phyloP scores from a whole-genome alignment of 768 basidiomycete species.

The Leucosporidium scottii region DNA sequence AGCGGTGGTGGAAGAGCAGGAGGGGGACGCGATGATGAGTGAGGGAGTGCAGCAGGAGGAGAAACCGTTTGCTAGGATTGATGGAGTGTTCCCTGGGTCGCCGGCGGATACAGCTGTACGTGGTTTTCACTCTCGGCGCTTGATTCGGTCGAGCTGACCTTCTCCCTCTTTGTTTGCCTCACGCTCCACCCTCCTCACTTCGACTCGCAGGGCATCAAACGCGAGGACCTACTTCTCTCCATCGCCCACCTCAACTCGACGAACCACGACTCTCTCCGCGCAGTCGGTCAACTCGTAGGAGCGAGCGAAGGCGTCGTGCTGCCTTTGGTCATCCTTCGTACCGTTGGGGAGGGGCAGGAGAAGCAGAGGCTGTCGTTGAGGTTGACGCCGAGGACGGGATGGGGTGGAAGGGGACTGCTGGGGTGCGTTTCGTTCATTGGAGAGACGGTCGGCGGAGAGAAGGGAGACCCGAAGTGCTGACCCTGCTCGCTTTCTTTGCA shows the following conservation, averaged over 20 bases:
- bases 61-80: slow-evolving; percentile 69
- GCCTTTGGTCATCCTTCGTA: slow-evolving; percentile 4
- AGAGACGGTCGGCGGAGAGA: too few species aligned
- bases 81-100: slow-evolving; percentile 69
- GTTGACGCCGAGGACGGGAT: slow-evolving; percentile 20
- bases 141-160: slow-evolving; percentile 14
- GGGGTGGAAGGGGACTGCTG: slow-evolving; percentile 28
- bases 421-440: slow-evolving; percentile 21
- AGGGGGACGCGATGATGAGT: slow-evolving; percentile 28
- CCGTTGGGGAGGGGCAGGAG: neutral
- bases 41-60: slow-evolving; percentile 31
- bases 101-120: slow-evolving; percentile 76
- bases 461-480: too few species aligned
- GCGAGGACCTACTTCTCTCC: slow-evolving; percentile 63
- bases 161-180: slow-evolving; percentile 8
- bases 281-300: slow-evolving; percentile 66
- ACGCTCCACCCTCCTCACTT: slow-evolving; percentile 15
- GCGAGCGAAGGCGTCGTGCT: slow-evolving; percentile 62
- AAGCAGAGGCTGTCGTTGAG: slow-evolving; percentile 1
- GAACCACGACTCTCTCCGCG: slow-evolving; percentile 52
- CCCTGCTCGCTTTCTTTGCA: neutral
- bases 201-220: slow-evolving; percentile 56
- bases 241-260: slow-evolving; percentile 59
- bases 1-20: slow-evolving; percentile 35
- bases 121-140: slow-evolving; percentile 28